Evolutionary conservation across 2,329 filamentous ascomycete genomes (phyloP).

Genomic region (Cercospora sp.): DNA sequence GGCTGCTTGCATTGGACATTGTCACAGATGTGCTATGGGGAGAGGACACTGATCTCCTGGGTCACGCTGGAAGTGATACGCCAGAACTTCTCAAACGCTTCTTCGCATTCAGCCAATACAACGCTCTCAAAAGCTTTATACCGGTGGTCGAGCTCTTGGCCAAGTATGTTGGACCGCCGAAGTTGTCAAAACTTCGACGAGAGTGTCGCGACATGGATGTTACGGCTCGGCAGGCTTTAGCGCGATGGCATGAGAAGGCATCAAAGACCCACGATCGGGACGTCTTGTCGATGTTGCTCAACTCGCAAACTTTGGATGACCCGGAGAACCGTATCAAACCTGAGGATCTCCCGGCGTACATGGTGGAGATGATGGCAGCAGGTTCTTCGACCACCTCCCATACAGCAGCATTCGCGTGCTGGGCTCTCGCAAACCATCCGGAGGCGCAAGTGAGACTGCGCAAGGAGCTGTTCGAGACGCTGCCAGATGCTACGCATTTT

Average conservation of each 20-base stretch:
- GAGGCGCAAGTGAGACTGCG: conserved; percentile 8
- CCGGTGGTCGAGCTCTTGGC: conserved; percentile 17
- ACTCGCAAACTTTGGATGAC: background rate
- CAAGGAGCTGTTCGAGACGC: conserved; percentile 13
- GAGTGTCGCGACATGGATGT: background rate
- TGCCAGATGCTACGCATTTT: conserved; percentile 12
- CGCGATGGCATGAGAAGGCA: background rate
- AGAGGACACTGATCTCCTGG: conserved; percentile 18
- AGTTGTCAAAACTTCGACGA: conserved; percentile 1
- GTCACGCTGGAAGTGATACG: background rate
- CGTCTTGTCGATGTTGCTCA: background rate
- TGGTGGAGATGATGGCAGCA: conserved; percentile 28
- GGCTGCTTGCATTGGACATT: conserved; percentile 24
- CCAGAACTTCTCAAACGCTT: conserved; percentile 22
- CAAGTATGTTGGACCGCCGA: conserved; percentile 8
- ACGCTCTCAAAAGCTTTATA: conserved; percentile 24
- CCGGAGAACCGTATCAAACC: background rate
- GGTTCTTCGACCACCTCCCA: conserved; percentile 24
- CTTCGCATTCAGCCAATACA: conserved; percentile 24
- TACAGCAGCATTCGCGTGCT: conserved; percentile 21
- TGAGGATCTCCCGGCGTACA: conserved; percentile 23
- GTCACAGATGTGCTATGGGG: conserved; percentile 26
- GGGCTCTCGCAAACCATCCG: conserved; percentile 15
- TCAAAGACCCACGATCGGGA: background rate
- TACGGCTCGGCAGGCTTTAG: background rate